These are phyloP conservation scores for Sclerotinia spermophila DNA, from an alignment of 2,329 filamentous ascomycete species.

Conservation along the genomic window DNA sequence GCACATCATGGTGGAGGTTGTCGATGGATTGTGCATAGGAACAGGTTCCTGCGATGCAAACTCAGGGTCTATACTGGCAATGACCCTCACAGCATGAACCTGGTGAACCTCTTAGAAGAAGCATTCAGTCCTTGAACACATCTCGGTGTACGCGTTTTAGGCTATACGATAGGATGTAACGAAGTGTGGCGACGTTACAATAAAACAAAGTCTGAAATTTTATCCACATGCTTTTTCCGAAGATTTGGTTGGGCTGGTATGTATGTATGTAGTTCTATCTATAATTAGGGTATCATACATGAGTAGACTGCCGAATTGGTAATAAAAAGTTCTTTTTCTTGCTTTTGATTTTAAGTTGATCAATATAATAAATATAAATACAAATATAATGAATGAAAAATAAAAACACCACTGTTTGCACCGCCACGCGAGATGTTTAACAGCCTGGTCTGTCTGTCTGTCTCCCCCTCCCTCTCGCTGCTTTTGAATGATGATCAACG, in stretches of 20 bases:
- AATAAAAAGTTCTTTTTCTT: not conserved
- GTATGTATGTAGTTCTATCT: too few relatives aligned
- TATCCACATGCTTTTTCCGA: not conserved
- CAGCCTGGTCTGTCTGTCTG: too few relatives aligned
- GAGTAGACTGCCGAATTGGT: not conserved
- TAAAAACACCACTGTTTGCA: too few relatives aligned
- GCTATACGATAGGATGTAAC: slow-evolving; percentile 6
- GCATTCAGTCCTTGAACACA: not conserved
- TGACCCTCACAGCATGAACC: slow-evolving; percentile 15
- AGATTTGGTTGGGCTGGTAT: slow-evolving; percentile 7
- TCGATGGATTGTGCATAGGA: not conserved
- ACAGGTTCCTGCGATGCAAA: slow-evolving; percentile 15
- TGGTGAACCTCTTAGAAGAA: slow-evolving; percentile 16
- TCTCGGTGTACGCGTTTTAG: slow-evolving; percentile 17
- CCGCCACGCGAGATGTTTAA: slow-evolving; percentile 11
- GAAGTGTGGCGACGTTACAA: slow-evolving; percentile 16
- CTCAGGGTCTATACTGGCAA: slow-evolving; percentile 14
- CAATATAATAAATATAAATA: too few relatives aligned
- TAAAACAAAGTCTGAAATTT: not conserved
- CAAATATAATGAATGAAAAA: too few relatives aligned
- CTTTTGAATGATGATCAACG: slow-evolving; percentile 11
- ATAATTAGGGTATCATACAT: slow-evolving; percentile 10
- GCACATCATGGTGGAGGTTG: slow-evolving; percentile 1
- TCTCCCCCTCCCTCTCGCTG: not conserved
- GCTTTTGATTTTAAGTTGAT: not conserved